Evolutionary conservation across 2,329 filamentous ascomycete species (phyloP), one percentile per base, ranked within the genome.

Genomic region (Cladophialophora bantiana): DNA sequence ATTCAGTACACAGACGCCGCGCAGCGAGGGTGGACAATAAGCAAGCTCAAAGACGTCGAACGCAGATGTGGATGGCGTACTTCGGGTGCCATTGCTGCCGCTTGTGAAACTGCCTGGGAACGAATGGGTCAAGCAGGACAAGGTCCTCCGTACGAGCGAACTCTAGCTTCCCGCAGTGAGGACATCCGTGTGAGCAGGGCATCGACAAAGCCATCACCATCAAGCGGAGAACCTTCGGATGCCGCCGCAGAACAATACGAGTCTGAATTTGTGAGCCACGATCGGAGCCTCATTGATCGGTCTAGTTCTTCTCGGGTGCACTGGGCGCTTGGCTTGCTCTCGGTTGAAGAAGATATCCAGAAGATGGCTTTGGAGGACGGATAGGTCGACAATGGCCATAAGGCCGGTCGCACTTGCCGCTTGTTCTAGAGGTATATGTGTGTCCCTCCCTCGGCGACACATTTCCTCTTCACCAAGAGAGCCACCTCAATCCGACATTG

Each of bases 51-150:
- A 72, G 89, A 93, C 72, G 89, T 96, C 45, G 87, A 90, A 2
- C 87, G 89, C 1, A 83, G 95, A 7, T 97, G 93, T 0, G 95
- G 95, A 0, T 97, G 93, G 91, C 90, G 93, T 73, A 93, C 90
- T 1, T 91, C 93, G 1, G 86, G 88, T 38, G 88, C 93, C 48
- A 94, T 97, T 69, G 92, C 92, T 0, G 84, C 87, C 57, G 93
- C 93, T 1, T 96, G 93, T 77, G 94, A 98, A 78, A 89, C 88
- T 2, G 86, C 88, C 0, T 99, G 95, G 95, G 85, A 89, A 68
- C 58, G 59, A 31, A 71, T 72, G 64, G 72, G 67, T 10, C 60
- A 70, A 50, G 82, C 90, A 72, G 91, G 91, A 0, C 85, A 88
- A 54, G 94, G 93, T 0, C 93, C 93, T 3, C 88, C 88, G 0